These are phyloP conservation scores for Colletotrichum sp. DNA, from an alignment of 2,329 filamentous ascomycete species.

Conservation along the genomic window DNA sequence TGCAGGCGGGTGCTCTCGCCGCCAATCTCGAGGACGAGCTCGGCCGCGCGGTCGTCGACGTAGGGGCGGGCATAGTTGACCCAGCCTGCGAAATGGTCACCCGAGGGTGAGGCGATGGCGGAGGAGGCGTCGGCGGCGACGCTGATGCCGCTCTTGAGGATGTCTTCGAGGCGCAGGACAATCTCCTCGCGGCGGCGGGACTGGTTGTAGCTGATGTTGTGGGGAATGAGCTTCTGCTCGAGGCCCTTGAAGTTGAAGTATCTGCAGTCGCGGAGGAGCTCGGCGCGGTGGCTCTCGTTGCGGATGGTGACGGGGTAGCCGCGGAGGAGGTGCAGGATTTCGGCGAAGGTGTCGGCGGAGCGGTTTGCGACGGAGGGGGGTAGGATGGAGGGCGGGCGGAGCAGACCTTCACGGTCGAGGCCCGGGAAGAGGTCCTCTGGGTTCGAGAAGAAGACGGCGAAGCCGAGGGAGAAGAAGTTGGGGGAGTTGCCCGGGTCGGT, in stretches of 20 bases:
- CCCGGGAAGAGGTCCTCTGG: slow-evolving; percentile 86
- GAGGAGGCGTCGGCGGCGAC: slow-evolving; percentile 56
- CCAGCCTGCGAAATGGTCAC: slow-evolving; percentile 48
- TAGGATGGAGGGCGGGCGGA: slow-evolving; percentile 85
- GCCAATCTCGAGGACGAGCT: slow-evolving; percentile 82
- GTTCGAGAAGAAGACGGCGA: slow-evolving; percentile 84
- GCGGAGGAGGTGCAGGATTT: slow-evolving; percentile 80
- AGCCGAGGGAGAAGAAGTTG: slow-evolving; percentile 94
- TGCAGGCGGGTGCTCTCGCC: slow-evolving; percentile 67
- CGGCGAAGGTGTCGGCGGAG: slow-evolving; percentile 82
- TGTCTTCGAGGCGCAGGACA: slow-evolving; percentile 78
- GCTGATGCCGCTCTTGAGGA: slow-evolving; percentile 85
- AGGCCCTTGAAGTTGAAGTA: slow-evolving; percentile 94
- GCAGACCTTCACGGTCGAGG: slow-evolving; percentile 76
- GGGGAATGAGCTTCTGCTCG: slow-evolving; percentile 85
- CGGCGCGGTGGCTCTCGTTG: slow-evolving; percentile 75
- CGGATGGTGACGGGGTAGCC: slow-evolving; percentile 84
- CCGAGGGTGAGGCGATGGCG: slow-evolving; percentile 26
- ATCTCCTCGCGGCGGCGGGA: slow-evolving; percentile 75
- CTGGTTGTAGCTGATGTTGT: slow-evolving; percentile 78
- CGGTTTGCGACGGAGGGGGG: slow-evolving; percentile 83
- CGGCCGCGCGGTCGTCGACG: slow-evolving; percentile 75
- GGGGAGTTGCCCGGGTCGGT: slow-evolving; percentile 86
- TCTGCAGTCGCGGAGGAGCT: slow-evolving; percentile 82
- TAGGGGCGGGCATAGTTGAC: slow-evolving; percentile 86